Percentiles rank a stretch among this genome's conserved stretches.
These are phyloP conservation scores for Macaranga tanarius DNA, from an alignment of 441 rosid genomes.

Conservation along the genomic window DNA sequence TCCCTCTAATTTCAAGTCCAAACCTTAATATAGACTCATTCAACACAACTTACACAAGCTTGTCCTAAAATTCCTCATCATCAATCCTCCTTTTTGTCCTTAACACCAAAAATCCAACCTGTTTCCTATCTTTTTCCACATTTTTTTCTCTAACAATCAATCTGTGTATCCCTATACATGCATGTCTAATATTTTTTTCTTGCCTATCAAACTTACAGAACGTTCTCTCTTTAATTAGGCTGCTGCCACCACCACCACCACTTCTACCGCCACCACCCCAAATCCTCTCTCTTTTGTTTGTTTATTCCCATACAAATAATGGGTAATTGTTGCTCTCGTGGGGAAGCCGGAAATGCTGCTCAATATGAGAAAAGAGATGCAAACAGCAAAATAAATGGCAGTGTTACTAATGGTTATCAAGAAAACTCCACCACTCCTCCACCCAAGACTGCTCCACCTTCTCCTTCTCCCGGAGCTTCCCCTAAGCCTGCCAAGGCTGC, in stretches of 20 bases:
- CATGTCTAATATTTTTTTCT: conserved; percentile 17
- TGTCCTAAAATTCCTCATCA: conserved; percentile 54
- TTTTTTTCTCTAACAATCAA: conserved; percentile 5
- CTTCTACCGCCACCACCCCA: background rate
- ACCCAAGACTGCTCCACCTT: conserved; percentile 39
- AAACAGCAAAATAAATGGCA: conserved; percentile 8
- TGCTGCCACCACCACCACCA: conserved; percentile 27
- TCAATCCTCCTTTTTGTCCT: conserved; percentile 33
- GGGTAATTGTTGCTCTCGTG: conserved; percentile 84
- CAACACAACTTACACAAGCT: conserved; percentile 23
- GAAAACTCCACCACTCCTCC: conserved; percentile 30
- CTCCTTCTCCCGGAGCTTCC: conserved; percentile 36
- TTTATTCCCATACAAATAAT: conserved; percentile 35
- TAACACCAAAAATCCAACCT: conserved; percentile 40
- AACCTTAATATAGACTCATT: conserved; percentile 22
- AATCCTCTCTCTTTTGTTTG: conserved; percentile 14
- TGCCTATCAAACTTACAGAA: conserved; percentile 28
- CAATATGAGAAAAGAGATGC: conserved; percentile 31
- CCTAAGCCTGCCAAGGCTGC: conserved; percentile 43
- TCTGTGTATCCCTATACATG: conserved; percentile 29
- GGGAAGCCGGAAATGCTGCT: conserved; percentile 34
- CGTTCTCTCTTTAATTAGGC: conserved; percentile 3
- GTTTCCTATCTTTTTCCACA: conserved; percentile 19
- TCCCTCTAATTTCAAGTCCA: conserved; percentile 15
- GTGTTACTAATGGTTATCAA: conserved; percentile 18